A percentile compares a stretch with the other conserved stretches of the same genome.
phyloP scores from a whole-genome alignment of 176 grass and related monocot genomes.

The Ananas comosus region DNA sequence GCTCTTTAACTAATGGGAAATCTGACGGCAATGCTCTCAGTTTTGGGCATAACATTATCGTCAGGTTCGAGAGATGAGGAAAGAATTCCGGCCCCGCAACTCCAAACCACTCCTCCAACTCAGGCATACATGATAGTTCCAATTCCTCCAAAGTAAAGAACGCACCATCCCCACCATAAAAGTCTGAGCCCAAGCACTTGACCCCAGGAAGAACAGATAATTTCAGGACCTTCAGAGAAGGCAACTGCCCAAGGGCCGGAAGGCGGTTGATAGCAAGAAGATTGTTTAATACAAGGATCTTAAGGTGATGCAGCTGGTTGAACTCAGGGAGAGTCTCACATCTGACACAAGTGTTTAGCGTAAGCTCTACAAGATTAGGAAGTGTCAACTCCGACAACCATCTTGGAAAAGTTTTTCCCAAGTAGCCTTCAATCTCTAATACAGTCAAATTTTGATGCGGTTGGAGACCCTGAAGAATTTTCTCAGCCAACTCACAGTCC shows the following conservation, averaged over 20 bases:
- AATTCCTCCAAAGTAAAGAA: conserved; percentile 1
- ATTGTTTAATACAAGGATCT: not conserved
- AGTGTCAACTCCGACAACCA: not conserved
- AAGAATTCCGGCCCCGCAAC: not conserved
- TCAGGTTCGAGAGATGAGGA: not conserved
- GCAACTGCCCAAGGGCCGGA: conserved; percentile 1
- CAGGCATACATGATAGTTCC: not conserved
- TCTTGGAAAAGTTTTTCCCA: not conserved
- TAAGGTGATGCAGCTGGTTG: not conserved
- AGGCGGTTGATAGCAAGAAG: not conserved
- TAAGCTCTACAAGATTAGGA: conserved; percentile 2
- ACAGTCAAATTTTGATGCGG: not conserved
- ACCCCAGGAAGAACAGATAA: not conserved
- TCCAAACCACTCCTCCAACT: conserved; percentile 1
- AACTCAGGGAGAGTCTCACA: not conserved
- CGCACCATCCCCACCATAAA: not conserved
- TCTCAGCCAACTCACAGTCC: not conserved
- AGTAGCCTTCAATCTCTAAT: not conserved
- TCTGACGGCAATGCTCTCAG: not conserved
- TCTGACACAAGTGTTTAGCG: not conserved
- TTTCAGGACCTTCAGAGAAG: not conserved
- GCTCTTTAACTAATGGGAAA: not conserved
- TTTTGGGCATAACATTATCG: not conserved
- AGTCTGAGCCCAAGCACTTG: not conserved
- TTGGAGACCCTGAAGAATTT: not conserved